Evolutionary conservation across 2,329 filamentous ascomycete species (phyloP).

Genomic region (Botrytis cinerea): DNA sequence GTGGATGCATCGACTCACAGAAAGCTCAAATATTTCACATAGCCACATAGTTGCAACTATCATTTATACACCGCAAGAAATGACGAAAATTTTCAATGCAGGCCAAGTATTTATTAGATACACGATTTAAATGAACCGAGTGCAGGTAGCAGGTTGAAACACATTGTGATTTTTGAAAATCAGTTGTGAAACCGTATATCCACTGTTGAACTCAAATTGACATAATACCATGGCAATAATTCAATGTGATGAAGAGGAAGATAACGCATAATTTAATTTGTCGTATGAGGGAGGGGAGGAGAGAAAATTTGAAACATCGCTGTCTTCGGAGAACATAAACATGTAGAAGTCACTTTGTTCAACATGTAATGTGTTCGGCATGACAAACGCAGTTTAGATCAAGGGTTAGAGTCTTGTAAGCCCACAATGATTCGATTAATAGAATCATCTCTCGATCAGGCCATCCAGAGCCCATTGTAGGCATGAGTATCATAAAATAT

Average conservation of each 20-base stretch:
- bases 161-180: neutral
- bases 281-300: neutral
- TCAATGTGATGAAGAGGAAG: neutral
- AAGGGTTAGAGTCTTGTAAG: neutral
- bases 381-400: neutral
- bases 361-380: neutral
- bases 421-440: neutral
- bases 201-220: neutral
- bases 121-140: neutral
- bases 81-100: neutral
- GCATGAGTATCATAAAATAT: conserved; percentile 7
- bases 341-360: neutral
- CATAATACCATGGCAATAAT: neutral
- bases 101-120: neutral
- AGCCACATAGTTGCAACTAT: neutral
- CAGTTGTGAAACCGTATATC: neutral
- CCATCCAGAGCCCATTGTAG: neutral
- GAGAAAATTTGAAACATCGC: neutral
- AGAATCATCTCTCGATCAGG: neutral
- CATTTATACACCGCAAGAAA: neutral
- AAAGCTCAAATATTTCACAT: neutral
- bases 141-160: neutral
- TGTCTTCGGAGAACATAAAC: neutral
- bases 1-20: neutral
- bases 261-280: neutral